Percentiles rank a stretch among this genome's conserved stretches.
These are phyloP conservation scores for Starmera amethionina DNA, from an alignment of 805 yeast species.

Conservation along the genomic window DNA sequence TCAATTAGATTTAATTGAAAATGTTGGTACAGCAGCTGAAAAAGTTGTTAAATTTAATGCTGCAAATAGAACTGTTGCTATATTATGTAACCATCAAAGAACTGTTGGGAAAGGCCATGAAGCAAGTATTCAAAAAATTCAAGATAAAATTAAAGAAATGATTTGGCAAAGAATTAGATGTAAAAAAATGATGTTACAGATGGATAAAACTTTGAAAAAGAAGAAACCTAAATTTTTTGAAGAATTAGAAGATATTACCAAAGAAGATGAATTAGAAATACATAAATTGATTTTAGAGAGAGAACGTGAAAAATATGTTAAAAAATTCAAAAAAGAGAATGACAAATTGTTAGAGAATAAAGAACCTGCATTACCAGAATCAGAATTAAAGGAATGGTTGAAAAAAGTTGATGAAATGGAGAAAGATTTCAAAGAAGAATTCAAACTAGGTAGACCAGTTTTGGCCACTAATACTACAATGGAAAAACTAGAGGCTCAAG, in stretches of 20 bases:
- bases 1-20: conserved; percentile 75
- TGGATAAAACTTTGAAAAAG: conserved; percentile 44
- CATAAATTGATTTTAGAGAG: conserved; percentile 51
- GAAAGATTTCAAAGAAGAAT: conserved; percentile 45
- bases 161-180: conserved; percentile 73
- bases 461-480: conserved; percentile 35
- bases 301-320: conserved; percentile 53
- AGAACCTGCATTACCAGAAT: conserved; percentile 41
- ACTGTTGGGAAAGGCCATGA: conserved; percentile 83
- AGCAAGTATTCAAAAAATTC: conserved; percentile 67
- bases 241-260: conserved; percentile 56
- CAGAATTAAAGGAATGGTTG: conserved; percentile 50
- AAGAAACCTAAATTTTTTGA: conserved; percentile 51
- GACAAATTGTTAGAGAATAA: conserved; percentile 57
- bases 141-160: conserved; percentile 69
- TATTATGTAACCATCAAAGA: conserved; percentile 94
- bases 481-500: conserved; percentile 64
- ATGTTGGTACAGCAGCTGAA: conserved; percentile 80
- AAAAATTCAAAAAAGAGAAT: conserved; percentile 66
- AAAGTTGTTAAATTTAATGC: conserved; percentile 85
- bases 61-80: conserved; percentile 92
- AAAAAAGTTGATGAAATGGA: conserved; percentile 42
- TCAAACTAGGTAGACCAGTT: conserved; percentile 47
- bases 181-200: conserved; percentile 57
- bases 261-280: conserved; percentile 52